These are phyloP conservation scores for Verticillium albo-atrum DNA, from an alignment of 2,329 filamentous ascomycete species.

Conservation along the genomic window DNA sequence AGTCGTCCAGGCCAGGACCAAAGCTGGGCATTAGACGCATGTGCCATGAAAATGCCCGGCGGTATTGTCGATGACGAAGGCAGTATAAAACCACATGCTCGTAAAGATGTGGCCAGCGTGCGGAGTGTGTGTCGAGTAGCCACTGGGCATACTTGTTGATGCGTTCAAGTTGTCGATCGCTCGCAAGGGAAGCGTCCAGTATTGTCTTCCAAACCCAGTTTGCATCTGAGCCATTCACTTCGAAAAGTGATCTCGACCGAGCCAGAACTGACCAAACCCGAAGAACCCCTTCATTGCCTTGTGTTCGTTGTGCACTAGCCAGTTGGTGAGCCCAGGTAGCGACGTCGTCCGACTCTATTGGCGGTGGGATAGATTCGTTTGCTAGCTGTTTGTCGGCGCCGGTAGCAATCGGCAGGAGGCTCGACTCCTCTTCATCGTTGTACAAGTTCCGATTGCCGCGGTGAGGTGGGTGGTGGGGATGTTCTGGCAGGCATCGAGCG, in stretches of 20 bases:
- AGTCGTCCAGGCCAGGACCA: constrained; percentile 32
- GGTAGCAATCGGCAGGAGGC: not conserved
- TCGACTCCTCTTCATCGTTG: not conserved
- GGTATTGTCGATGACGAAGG: constrained; percentile 32
- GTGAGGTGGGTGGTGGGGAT: not conserved
- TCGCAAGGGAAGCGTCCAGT: constrained; percentile 21
- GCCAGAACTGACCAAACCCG: constrained; percentile 21
- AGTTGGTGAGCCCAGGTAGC: constrained; percentile 15
- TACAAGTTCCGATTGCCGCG: not conserved
- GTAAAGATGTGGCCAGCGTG: constrained; percentile 47
- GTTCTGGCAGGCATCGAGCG: not conserved
- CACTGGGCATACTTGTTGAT: constrained; percentile 36
- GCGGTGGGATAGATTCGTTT: too few species aligned
- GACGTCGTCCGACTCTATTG: constrained; percentile 5
- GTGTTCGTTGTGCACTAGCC: constrained; percentile 11
- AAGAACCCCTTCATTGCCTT: constrained; percentile 16
- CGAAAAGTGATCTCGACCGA: constrained; percentile 14
- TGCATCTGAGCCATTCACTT: constrained; percentile 18
- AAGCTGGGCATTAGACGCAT: constrained; percentile 37
- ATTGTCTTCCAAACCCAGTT: constrained; percentile 21
- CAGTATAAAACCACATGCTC: constrained; percentile 38
- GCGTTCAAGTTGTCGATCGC: constrained; percentile 21
- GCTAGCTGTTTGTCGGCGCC: constrained; percentile 1
- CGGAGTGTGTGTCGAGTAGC: constrained; percentile 31
- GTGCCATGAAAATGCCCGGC: constrained; percentile 43